A percentile compares a stretch with the other conserved stretches of the same genome.
Evolutionary conservation across 192 early-diverging fungal species (phyloP).

Genomic region (Oehlia diaphana): DNA sequence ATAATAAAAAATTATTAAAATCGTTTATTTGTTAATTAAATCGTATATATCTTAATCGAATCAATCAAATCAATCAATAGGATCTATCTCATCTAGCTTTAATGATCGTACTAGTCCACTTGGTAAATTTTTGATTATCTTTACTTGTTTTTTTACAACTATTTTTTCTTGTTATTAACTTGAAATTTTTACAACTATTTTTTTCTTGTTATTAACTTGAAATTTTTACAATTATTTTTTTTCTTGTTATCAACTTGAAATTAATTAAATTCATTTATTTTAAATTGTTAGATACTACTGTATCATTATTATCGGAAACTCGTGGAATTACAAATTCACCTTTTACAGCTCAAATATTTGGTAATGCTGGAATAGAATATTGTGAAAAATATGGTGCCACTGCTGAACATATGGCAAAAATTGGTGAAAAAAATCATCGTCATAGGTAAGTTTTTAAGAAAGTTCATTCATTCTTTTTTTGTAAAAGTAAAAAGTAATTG

Average conservation of each 20-base stretch:
- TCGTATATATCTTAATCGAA: too few species aligned
- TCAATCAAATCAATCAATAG: conserved; percentile 3
- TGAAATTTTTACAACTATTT: too few species aligned
- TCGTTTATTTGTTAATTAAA: too few species aligned
- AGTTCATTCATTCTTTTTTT: too few species aligned
- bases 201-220: too few species aligned
- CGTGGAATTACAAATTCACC: conserved; percentile 57
- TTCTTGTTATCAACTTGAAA: too few species aligned
- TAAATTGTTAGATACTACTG: conserved; percentile 49
- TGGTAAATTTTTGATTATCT: conserved; percentile 28
- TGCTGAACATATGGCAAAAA: conserved; percentile 59
- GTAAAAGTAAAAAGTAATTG: too few species aligned
- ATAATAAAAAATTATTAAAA: neutral
- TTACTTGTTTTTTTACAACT: too few species aligned
- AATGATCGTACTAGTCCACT: conserved; percentile 65
- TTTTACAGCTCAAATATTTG: conserved; percentile 69
- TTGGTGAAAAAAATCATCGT: conserved; percentile 75
- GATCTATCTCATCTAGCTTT: conserved; percentile 52
- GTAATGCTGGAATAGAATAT: conserved; percentile 73
- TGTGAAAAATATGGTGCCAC: conserved; percentile 62
- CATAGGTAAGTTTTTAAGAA: conserved; percentile 41
- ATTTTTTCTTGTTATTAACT: too few species aligned
- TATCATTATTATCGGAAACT: conserved; percentile 55
- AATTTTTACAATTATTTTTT: too few species aligned
- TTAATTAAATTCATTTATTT: neutral